Evolutionary conservation across 2,329 filamentous ascomycete genomes (phyloP), one percentile per base, ranked within the genome.

Genomic region (Xylariaceae sp.): DNA sequence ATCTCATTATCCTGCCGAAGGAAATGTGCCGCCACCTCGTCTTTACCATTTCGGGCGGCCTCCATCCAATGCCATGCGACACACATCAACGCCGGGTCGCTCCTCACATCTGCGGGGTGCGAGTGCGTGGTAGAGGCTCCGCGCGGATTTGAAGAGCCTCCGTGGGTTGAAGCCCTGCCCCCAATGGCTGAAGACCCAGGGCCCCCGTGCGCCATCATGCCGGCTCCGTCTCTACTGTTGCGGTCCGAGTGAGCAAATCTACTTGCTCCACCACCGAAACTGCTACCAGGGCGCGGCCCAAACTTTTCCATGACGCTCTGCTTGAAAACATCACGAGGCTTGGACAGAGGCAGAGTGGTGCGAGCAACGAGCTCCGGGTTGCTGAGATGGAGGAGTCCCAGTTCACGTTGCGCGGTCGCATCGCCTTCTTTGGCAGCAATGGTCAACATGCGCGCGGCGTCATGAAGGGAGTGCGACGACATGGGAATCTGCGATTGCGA

Each of bases 61-160:
- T 91, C 88, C 89, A 97, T 96, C 90, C 91, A 97, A 70, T 97
- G 91, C 65, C 94, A 83, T 9, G 91, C 91, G 43, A 95, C 80
- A 56, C 90, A 96, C 87, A 97, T 93, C 32, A 89, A 81, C 40
- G 85, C 85, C 2, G 88, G 87, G 61, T 96, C 89, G 45, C 83
- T 89, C 51, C 88, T 64, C 28, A 78, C 73, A 44, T 78, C 67
- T 7, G 9, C 33, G 7, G 30, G 30, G 13, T n/a, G 6, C 30
- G 30, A n/a, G n/a, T n/a, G n/a, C n/a, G n/a, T n/a, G n/a, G n/a
- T n/a, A n/a, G n/a, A n/a, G n/a, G n/a, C n/a, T n/a, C n/a, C n/a
- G n/a, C n/a, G n/a, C n/a, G n/a, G n/a, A n/a, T n/a, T n/a, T n/a
- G n/a, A n/a, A n/a, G n/a, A n/a, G n/a, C n/a, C n/a, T n/a, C n/a